Percentiles rank a stretch among this genome's conserved stretches.
Conservation (phyloP, 306 rosid genomes). For the Rosa lucieae region DNA sequence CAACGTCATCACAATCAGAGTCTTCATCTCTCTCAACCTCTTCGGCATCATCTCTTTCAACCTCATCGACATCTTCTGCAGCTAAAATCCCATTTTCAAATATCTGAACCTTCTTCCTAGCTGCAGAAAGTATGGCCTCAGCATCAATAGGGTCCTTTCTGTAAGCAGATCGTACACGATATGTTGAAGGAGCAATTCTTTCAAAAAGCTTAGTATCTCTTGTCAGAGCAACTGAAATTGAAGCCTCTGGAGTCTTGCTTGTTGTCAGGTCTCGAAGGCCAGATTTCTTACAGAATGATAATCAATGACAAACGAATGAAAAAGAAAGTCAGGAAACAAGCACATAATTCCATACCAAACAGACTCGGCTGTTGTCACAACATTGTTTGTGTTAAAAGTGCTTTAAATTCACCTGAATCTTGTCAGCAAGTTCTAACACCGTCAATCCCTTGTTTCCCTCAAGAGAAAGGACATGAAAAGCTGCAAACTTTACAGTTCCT, state of each 20-base stretch:
- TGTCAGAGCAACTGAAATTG: slow-evolving; percentile 97
- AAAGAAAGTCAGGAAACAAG: slow-evolving; percentile 8
- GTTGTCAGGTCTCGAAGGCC: slow-evolving; percentile 98
- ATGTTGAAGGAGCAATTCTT: slow-evolving; percentile 99
- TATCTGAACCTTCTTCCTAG: slow-evolving; percentile 92
- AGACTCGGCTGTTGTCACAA: neutral
- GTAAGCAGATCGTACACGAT: slow-evolving; percentile 87
- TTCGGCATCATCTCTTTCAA: slow-evolving; percentile 79
- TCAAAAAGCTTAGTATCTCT: slow-evolving; percentile 98
- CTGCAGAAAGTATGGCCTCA: slow-evolving; percentile 80
- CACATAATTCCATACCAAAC: neutral
- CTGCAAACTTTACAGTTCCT: slow-evolving; percentile 98
- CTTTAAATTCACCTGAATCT: slow-evolving; percentile 74
- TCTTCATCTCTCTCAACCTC: slow-evolving; percentile 90
- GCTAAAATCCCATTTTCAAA: slow-evolving; percentile 91
- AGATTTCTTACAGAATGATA: slow-evolving; percentile 63
- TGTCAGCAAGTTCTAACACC: slow-evolving; percentile 92
- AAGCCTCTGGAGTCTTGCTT: slow-evolving; percentile 99
- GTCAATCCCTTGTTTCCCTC: slow-evolving; percentile 94
- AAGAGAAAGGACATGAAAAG: slow-evolving; percentile 94
- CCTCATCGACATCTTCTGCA: slow-evolving; percentile 89
- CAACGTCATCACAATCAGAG: slow-evolving; percentile 94
- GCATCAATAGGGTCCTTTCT: slow-evolving; percentile 94
- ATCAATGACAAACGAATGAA: neutral
- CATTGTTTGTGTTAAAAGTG: neutral